Conservation (phyloP, 495 filamentous ascomycete genomes). For the Cercophora samala region DNA sequence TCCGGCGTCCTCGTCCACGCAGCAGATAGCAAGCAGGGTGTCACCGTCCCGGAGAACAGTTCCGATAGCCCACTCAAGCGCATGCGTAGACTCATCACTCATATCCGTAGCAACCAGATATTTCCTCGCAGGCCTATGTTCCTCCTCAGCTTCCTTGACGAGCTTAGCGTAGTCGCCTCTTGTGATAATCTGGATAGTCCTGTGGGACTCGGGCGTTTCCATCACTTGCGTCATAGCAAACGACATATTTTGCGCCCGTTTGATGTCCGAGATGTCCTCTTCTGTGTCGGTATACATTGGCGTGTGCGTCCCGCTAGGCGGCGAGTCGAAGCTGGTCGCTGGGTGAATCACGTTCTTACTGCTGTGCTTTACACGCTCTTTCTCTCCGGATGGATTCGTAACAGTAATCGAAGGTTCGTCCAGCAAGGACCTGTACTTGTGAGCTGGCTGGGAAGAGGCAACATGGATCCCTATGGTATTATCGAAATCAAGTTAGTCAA, state of each 20-base stretch:
- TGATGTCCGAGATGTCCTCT: constrained; percentile 76
- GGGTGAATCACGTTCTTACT: constrained; percentile 73
- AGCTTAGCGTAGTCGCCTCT: constrained; percentile 78
- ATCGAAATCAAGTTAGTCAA: constrained; percentile 18
- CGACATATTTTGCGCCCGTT: constrained; percentile 76
- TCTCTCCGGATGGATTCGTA: constrained; percentile 56
- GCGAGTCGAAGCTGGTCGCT: constrained; percentile 70
- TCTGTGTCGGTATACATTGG: constrained; percentile 85
- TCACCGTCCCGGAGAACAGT: constrained; percentile 94
- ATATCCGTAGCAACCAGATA: constrained; percentile 92
- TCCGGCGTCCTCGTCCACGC: constrained; percentile 79
- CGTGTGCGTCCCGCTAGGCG: constrained; percentile 62
- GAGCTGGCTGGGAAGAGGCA: constrained; percentile 36
- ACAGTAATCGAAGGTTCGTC: constrained; percentile 62
- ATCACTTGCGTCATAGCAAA: constrained; percentile 76
- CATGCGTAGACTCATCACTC: constrained; percentile 89
- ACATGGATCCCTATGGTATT: constrained; percentile 40
- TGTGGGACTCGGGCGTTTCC: constrained; percentile 68
- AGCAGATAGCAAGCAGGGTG: constrained; percentile 87
- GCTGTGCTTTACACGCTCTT: constrained; percentile 45
- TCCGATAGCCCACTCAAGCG: constrained; percentile 94
- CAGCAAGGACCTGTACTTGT: constrained; percentile 52
- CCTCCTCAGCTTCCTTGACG: constrained; percentile 68
- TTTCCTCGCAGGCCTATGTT: constrained; percentile 72
- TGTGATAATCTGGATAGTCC: constrained; percentile 81